These are phyloP conservation scores for Diutina sp. DNA, from an alignment of 1,139 yeast species.

Conservation along the genomic window DNA sequence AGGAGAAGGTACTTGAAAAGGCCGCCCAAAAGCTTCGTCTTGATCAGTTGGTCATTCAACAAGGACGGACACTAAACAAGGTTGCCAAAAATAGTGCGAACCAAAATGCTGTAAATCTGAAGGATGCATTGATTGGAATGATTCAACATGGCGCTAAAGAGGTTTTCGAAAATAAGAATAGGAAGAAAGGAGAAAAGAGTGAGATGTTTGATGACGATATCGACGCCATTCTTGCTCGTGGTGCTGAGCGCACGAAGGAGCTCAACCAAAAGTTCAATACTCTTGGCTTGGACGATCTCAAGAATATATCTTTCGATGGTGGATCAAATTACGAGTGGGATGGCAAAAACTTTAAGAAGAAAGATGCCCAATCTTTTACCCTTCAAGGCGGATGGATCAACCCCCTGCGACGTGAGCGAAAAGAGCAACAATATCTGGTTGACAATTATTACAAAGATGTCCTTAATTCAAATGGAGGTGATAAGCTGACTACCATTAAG, in stretches of 20 bases:
- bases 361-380: slow-evolving; percentile 27
- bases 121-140: slow-evolving; percentile 86
- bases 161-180: slow-evolving; percentile 44
- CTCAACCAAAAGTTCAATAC: slow-evolving; percentile 71
- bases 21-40: slow-evolving; percentile 69
- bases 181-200: slow-evolving; percentile 9
- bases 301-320: slow-evolving; percentile 74
- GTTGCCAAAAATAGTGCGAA: background rate
- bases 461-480: slow-evolving; percentile 21
- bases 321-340: slow-evolving; percentile 91
- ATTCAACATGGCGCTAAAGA: slow-evolving; percentile 94
- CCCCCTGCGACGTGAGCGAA: slow-evolving; percentile 82
- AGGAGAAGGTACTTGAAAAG: slow-evolving; percentile 68
- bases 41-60: slow-evolving; percentile 75
- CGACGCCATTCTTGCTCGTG: slow-evolving; percentile 63
- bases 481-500: slow-evolving; percentile 11
- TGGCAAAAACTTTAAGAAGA: slow-evolving; percentile 83
- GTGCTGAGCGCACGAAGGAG: slow-evolving; percentile 69
- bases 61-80: slow-evolving; percentile 30
- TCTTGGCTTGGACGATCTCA: slow-evolving; percentile 83
- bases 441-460: slow-evolving; percentile 85
- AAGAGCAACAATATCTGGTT: slow-evolving; percentile 76
- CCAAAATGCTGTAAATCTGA: slow-evolving; percentile 24
- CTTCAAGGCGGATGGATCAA: slow-evolving; percentile 55
- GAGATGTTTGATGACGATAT: slow-evolving; percentile 56